phyloP scores from a whole-genome alignment of 371 early-diverging fungal species.

The Apophysomyces ossiformis region DNA sequence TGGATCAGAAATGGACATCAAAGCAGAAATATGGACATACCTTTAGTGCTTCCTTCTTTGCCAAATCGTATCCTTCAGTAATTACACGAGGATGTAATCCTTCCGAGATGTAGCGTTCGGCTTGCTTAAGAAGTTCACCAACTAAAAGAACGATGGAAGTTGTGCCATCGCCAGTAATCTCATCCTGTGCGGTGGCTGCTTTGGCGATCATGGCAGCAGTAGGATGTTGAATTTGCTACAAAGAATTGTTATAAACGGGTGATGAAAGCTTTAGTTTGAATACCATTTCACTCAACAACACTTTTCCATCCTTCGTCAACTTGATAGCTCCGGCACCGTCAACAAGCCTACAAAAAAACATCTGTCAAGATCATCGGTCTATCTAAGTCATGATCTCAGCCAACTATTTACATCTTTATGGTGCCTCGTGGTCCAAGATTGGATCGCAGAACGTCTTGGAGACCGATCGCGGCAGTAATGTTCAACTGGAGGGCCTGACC shows the following conservation, averaged over 20 bases:
- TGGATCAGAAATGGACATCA: background rate
- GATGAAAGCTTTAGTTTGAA: conserved; percentile 10
- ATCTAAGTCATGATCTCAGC: background rate
- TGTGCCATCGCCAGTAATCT: conserved; percentile 99
- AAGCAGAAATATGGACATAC: conserved; percentile 41
- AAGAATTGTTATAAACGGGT: conserved; percentile 16
- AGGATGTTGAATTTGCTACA: conserved; percentile 99
- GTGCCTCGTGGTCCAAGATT: conserved; percentile 99
- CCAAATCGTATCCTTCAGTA: conserved; percentile 96
- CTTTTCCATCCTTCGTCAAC: conserved; percentile 98
- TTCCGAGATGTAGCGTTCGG: conserved; percentile 95
- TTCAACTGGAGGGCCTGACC: conserved; percentile 99
- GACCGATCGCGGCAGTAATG: conserved; percentile 95
- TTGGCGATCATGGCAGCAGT: conserved; percentile 99
- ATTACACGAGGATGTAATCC: conserved; percentile 97
- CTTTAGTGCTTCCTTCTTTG: conserved; percentile 92
- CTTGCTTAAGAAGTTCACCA: conserved; percentile 97
- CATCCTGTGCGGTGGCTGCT: conserved; percentile 98
- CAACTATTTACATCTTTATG: conserved; percentile 92
- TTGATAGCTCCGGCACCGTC: conserved; percentile 96
- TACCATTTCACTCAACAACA: conserved; percentile 97
- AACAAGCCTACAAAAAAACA: conserved; percentile 78
- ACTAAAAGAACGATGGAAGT: conserved; percentile 96
- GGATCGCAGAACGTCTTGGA: conserved; percentile 94
- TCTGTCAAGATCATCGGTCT: background rate